These are phyloP conservation scores for Haplographium delicatum DNA, from an alignment of 495 filamentous ascomycete species.

Conservation along the genomic window DNA sequence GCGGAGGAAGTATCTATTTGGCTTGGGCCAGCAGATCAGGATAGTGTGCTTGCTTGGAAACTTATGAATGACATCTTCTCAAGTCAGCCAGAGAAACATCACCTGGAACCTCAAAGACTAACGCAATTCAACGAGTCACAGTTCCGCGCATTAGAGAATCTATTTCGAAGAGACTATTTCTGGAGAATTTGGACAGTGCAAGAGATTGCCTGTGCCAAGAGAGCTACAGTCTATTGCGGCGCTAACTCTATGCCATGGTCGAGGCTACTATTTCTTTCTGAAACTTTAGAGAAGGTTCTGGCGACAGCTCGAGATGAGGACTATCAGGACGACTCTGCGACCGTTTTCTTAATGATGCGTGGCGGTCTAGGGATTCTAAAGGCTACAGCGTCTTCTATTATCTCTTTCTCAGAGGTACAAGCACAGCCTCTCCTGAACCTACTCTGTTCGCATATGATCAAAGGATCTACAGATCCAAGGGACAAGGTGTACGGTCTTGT, in stretches of 20 bases:
- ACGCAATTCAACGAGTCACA: not conserved
- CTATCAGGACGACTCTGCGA: not conserved
- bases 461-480: not conserved
- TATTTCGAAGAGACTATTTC: not conserved
- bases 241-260: not conserved
- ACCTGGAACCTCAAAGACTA: not conserved
- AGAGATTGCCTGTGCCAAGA: not conserved
- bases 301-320: not conserved
- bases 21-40: conserved; percentile 1
- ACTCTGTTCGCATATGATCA: not conserved
- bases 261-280: not conserved
- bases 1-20: conserved; percentile 6
- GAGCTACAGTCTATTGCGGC: not conserved
- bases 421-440: not conserved
- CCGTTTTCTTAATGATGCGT: not conserved
- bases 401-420: not conserved
- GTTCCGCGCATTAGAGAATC: not conserved
- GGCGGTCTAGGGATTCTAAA: not conserved
- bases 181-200: not conserved
- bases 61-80: not conserved
- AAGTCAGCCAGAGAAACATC: not conserved
- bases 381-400: not conserved
- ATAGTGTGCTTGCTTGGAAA: not conserved
- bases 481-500: not conserved
- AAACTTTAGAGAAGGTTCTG: not conserved